phyloP scores from a whole-genome alignment of 345 rosid species.

The Aquilaria sinensis region DNA sequence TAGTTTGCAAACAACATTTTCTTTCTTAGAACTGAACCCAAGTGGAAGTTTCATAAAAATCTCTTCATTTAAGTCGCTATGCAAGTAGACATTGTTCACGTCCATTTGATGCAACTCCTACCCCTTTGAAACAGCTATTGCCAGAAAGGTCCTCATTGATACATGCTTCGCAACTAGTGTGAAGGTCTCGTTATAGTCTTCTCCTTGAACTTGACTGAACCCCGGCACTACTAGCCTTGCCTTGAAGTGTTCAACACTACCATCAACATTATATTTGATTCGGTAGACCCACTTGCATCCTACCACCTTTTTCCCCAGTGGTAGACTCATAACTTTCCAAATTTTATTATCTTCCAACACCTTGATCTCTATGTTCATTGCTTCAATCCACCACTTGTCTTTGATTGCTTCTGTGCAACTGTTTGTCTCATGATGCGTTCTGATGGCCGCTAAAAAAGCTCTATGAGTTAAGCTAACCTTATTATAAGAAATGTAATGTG shows the following conservation, averaged over 20 bases:
- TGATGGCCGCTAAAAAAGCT: no score
- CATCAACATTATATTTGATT: background rate
- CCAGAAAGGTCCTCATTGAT: background rate
- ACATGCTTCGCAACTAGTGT: background rate
- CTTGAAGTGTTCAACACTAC: background rate
- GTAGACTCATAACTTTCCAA: no score
- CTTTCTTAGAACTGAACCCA: background rate
- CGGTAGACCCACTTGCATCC: no score
- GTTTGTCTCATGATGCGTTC: background rate
- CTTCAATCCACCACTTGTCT: no score
- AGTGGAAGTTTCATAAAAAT: background rate
- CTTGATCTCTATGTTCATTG: no score
- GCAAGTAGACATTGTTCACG: background rate
- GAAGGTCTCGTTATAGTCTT: background rate
- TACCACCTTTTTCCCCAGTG: no score
- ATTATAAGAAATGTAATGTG: no score
- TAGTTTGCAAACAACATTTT: background rate
- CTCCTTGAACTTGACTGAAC: background rate
- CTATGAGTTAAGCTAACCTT: no score
- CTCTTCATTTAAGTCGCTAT: background rate
- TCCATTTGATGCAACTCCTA: background rate
- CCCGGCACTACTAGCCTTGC: background rate
- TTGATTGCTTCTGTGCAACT: background rate
- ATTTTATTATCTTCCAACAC: no score
- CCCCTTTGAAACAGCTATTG: background rate